phyloP scores from a whole-genome alignment of 176 grass and related monocot species.

The Cenchrus fungigraminus region DNA sequence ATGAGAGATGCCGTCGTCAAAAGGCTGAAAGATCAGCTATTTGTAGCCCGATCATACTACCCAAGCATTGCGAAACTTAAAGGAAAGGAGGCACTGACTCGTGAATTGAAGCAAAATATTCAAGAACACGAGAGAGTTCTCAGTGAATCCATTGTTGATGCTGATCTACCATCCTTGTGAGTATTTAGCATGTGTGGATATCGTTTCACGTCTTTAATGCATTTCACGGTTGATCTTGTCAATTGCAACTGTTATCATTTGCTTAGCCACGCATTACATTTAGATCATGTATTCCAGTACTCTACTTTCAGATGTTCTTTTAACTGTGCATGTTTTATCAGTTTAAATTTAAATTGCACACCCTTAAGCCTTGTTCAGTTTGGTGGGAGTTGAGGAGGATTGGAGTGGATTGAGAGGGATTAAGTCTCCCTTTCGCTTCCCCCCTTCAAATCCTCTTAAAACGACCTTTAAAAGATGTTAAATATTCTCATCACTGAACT shows the following conservation, averaged over 20 bases:
- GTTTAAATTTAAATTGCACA: conserved; percentile 25
- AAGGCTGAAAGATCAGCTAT: conserved; percentile 92
- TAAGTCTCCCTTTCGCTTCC: neutral
- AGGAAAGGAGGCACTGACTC: conserved; percentile 70
- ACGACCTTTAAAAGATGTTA: neutral
- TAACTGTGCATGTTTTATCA: conserved; percentile 11
- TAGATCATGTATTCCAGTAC: neutral
- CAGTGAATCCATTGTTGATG: conserved; percentile 92
- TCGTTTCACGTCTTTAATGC: conserved; percentile 14
- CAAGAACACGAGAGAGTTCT: conserved; percentile 95
- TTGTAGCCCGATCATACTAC: conserved; percentile 90
- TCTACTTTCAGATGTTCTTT: neutral
- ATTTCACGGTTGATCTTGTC: conserved; percentile 23
- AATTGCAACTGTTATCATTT: conserved; percentile 8
- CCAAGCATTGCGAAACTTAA: conserved; percentile 91
- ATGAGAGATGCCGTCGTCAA: conserved; percentile 84
- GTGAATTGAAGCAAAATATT: conserved; percentile 92
- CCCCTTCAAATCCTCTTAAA: too few relatives aligned
- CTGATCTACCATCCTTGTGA: conserved; percentile 90
- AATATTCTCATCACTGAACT: neutral
- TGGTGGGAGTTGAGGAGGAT: neutral
- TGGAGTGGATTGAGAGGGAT: neutral
- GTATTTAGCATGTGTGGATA: conserved; percentile 43
- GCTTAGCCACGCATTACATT: neutral
- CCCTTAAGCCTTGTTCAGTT: neutral